Base-by-base conservation (phyloP, 192 early-diverging fungal species). In the Coemansia sp. region DNA sequence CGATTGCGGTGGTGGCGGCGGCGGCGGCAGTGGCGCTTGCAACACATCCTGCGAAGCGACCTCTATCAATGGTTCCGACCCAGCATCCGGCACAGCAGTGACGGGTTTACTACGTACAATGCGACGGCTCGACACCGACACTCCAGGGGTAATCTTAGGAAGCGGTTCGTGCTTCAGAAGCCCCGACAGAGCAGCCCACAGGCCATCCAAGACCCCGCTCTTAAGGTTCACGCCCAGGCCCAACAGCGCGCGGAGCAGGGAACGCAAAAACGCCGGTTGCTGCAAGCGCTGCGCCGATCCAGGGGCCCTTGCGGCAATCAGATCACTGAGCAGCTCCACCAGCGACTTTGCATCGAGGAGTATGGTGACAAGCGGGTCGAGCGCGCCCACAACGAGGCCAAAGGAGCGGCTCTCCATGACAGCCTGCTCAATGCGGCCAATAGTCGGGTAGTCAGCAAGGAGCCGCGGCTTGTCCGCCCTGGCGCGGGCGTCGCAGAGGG, bases 351-450 rank as follows among this genome's bases (percentile, higher is more conserved):
- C 67, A 27, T 82, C 79, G 40, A 85, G 77, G 63, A 85, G 56
- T 42, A 85, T 66, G 16, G 79, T 82, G 3, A 85, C 79, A 36
- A 85, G 66, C 53, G 79, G 76, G 29, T 85, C 84, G 29, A 85
- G 84, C 11, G 79, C 78, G 11, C 72, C 44, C 3, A 84, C 71
- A 37, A 86, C 72, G 59, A 89, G 79, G 16, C 50, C 63, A 24
- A 88, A 57, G 4, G 40, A 19, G 27, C 85, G 74, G 13, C 85
- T 79, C 7, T 81, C 77, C 6, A 72, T 74, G 9, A 87, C 67
- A 24, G 79, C 62, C 8, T 73, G 63, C 13, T 67, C 68, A 13
- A 88, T 74, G 37, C 73, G 83, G 60, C 67, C 59, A 44, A 86
- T 48, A 10, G 70, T 44, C 10, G 72, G 81, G 39, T 67, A 81